Evolutionary conservation across 805 yeast species (phyloP).

Genomic region (Zygoascus flipseniorum): DNA sequence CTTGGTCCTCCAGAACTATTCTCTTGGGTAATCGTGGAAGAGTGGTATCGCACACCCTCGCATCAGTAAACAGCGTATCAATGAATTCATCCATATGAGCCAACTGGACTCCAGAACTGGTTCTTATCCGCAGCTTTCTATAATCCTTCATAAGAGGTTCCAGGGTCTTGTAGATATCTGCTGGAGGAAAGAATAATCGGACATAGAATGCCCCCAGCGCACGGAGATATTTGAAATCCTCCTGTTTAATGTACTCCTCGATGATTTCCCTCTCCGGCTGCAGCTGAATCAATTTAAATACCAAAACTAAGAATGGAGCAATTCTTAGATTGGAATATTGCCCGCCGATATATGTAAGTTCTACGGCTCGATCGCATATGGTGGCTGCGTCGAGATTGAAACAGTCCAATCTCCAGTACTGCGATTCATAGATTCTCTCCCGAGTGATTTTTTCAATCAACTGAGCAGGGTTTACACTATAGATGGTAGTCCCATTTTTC

Average conservation of each 20-base stretch:
- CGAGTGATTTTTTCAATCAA: constrained; percentile 51
- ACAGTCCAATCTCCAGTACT: constrained; percentile 52
- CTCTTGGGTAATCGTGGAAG: constrained; percentile 51
- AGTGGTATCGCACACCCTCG: constrained; percentile 63
- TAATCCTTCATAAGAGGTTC: constrained; percentile 56
- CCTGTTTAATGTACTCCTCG: constrained; percentile 46
- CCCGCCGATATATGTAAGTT: constrained; percentile 47
- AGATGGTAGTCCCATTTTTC: constrained; percentile 22
- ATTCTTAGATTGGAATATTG: constrained; percentile 51
- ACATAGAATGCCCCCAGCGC: constrained; percentile 60
- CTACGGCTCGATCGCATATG: constrained; percentile 40
- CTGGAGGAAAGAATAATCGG: constrained; percentile 36
- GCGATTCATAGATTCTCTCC: constrained; percentile 47
- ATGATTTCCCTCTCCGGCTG: constrained; percentile 57
- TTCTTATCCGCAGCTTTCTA: constrained; percentile 53
- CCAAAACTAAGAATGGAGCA: constrained; percentile 63
- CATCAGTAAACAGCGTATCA: constrained; percentile 48
- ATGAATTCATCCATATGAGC: constrained; percentile 66
- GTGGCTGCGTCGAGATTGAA: constrained; percentile 42
- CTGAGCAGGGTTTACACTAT: constrained; percentile 41
- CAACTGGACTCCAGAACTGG: constrained; percentile 32
- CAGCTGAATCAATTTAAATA: constrained; percentile 69
- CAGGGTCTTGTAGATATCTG: constrained; percentile 40
- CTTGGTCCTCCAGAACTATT: constrained; percentile 29
- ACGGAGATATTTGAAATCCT: constrained; percentile 68